Evolutionary conservation across 2,329 filamentous ascomycete genomes (phyloP).

Genomic region (Scedosporium boydii): DNA sequence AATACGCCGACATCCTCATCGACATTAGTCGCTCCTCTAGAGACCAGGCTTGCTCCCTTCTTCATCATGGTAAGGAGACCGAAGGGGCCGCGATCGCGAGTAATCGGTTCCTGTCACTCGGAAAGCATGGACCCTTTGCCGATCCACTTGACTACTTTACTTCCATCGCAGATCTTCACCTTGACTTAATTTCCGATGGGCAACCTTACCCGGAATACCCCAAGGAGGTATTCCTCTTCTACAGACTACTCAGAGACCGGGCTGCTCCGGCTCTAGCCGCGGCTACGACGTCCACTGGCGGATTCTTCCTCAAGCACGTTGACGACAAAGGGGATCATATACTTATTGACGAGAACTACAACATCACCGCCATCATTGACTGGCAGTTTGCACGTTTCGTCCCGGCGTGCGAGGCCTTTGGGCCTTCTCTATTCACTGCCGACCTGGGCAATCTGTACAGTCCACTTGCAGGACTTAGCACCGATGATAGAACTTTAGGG

Average conservation of each 20-base stretch:
- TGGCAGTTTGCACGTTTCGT: slow-evolving; percentile 15
- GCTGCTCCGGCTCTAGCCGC: no score
- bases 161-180: slow-evolving; percentile 7
- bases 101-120: neutral
- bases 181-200: slow-evolving; percentile 8
- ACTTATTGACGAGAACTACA: slow-evolving; percentile 29
- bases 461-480: no score
- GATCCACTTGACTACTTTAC: slow-evolving; percentile 7
- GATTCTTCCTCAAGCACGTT: slow-evolving; percentile 32
- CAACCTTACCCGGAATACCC: slow-evolving; percentile 16
- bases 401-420: slow-evolving; percentile 12
- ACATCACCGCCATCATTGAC: slow-evolving; percentile 26
- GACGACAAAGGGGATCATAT: slow-evolving; percentile 38
- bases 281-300: neutral
- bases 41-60: neutral
- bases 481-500: no score
- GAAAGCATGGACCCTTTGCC: neutral
- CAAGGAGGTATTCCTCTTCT: slow-evolving; percentile 18
- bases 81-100: neutral
- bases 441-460: slow-evolving; percentile 6
- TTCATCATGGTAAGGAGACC: neutral
- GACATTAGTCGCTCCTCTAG: neutral
- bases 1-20: neutral
- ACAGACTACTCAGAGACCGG: neutral
- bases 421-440: slow-evolving; percentile 10